Base-by-base conservation (phyloP, 2,329 filamentous ascomycete species). In the Diaporthe eres region DNA sequence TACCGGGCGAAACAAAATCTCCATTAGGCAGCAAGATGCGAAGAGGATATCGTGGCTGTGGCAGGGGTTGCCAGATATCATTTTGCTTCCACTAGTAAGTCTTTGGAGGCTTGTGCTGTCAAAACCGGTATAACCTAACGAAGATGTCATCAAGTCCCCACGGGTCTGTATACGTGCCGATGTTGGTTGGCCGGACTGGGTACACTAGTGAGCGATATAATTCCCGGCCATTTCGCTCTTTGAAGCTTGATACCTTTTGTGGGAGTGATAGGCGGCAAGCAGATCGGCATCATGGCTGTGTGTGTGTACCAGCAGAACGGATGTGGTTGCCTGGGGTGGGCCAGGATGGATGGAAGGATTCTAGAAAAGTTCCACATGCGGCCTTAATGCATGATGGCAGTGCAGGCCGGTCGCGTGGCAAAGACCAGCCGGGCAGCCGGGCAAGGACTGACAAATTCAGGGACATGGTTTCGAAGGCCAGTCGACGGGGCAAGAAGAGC, bases 301-400 rank as follows among this genome's bases (percentile, higher is more conserved):
- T 39, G 42, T 17, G 31, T 42, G 58, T 63, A 44, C 37, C 58
- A 25, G 31, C 19, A 22, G n/a, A 55, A 22, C 15, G 8, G 3
- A 42, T 70, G 47, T 37, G 58, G 58, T 34, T 73, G 58, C 58
- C 58, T 73, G 37, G 58, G n/a, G 47, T 65, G 44, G 60, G 37
- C 34, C 65, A 68, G 47, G 51, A 51, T 55, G 58, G 34, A 34
- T 44, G 47, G 71, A 73, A 73, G 60, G 58, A 51, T 68, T 75
- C 74, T 67, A 73, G 60, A 75, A 73, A 34, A 57, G 44, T 63
- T 72, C 74, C 74, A 61, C 61, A 44, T 34, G 28, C 72, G 51
- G 60, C 42, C 22, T 44, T 65, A 25, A 39, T 49, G n/a, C 28
- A 44, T 49, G 9, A 73, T 51, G 63, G 42, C 42, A n/a, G 53